phyloP scores from a whole-genome alignment of 805 yeast species.

The Cyberlindnera veronae region DNA sequence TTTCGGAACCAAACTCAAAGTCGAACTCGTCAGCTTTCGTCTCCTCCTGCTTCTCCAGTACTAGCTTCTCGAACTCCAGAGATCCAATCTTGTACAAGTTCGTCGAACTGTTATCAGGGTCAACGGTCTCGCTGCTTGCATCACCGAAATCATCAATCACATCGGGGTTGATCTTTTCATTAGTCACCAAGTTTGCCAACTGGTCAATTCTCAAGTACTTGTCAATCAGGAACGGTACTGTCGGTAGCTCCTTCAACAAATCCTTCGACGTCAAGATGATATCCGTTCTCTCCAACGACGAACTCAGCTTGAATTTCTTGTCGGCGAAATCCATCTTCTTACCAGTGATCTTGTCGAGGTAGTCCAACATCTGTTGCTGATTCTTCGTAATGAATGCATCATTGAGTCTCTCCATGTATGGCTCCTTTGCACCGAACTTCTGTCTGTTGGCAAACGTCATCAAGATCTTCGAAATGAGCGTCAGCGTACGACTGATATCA shows the following conservation, averaged over 20 bases:
- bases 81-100: conserved; percentile 30
- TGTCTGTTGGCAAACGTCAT: conserved; percentile 78
- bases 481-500: conserved; percentile 69
- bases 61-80: conserved; percentile 33
- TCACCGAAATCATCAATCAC: conserved; percentile 22
- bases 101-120: conserved; percentile 8
- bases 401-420: conserved; percentile 71
- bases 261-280: conserved; percentile 48
- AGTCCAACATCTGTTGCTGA: conserved; percentile 56
- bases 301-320: conserved; percentile 52
- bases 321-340: conserved; percentile 63
- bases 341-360: conserved; percentile 69
- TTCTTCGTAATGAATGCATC: conserved; percentile 53
- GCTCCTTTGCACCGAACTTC: conserved; percentile 77
- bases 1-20: conserved; percentile 57
- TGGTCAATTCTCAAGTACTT: conserved; percentile 59
- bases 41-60: conserved; percentile 30
- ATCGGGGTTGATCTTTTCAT: conserved; percentile 7
- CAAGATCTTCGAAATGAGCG: conserved; percentile 74
- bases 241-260: conserved; percentile 56
- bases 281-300: conserved; percentile 54
- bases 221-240: conserved; percentile 66
- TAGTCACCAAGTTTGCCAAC: conserved; percentile 45
- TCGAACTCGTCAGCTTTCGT: conserved; percentile 20
- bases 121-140: conserved; percentile 2